Conservation (phyloP, 495 filamentous ascomycete genomes). For the Thermochaetoides thermophila region DNA sequence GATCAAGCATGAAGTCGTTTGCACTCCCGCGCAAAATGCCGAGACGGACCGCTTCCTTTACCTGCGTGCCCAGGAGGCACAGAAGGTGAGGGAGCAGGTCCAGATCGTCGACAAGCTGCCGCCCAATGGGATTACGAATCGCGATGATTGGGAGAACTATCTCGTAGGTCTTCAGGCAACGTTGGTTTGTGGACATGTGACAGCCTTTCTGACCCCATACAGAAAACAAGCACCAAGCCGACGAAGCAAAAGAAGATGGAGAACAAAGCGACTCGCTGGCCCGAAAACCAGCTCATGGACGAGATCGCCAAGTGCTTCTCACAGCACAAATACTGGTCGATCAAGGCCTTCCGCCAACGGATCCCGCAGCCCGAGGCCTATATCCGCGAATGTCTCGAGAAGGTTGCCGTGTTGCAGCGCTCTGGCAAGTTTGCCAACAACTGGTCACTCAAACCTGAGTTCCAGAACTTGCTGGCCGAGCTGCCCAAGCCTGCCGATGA, state of each 20-base stretch:
- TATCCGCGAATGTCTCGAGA: slow-evolving; percentile 68
- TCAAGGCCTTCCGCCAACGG: slow-evolving; percentile 58
- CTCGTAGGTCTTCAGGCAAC: slow-evolving; percentile 38
- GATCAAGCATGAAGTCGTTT: slow-evolving; percentile 62
- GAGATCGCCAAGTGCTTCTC: slow-evolving; percentile 67
- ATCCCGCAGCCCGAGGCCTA: slow-evolving; percentile 82
- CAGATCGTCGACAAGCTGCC: slow-evolving; percentile 23
- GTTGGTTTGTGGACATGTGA: too few species aligned
- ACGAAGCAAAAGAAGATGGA: slow-evolving; percentile 43
- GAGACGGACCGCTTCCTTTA: slow-evolving; percentile 52
- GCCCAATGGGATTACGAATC: slow-evolving; percentile 27
- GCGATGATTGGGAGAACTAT: slow-evolving; percentile 36
- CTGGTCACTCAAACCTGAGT: slow-evolving; percentile 68
- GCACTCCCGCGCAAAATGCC: slow-evolving; percentile 57
- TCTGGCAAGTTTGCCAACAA: slow-evolving; percentile 67
- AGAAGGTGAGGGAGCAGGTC: slow-evolving; percentile 45
- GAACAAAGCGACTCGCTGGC: slow-evolving; percentile 76
- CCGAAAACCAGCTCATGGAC: slow-evolving; percentile 73
- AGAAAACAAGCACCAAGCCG: slow-evolving; percentile 34
- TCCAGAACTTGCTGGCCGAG: slow-evolving; percentile 36
- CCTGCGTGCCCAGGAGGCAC: slow-evolving; percentile 43
- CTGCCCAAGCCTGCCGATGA: slow-evolving; percentile 37
- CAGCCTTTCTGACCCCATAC: slow-evolving; percentile 7
- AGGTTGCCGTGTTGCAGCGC: slow-evolving; percentile 68
- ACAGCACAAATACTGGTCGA: slow-evolving; percentile 73